Evolutionary conservation across 148 eudicot species (phyloP).

Genomic region (Limonium bicolor): DNA sequence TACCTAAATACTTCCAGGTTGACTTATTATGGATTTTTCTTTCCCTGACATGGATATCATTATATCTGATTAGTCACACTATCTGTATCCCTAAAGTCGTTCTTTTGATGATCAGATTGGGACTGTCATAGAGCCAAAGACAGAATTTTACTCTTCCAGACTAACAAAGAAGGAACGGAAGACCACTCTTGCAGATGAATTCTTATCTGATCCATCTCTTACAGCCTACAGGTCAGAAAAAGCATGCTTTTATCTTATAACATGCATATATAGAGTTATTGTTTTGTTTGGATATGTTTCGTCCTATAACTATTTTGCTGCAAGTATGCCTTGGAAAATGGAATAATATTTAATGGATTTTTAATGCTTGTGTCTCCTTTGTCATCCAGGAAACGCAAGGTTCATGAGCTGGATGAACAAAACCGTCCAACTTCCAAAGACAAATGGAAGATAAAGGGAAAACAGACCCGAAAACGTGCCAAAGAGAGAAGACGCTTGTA

Average conservation of each 20-base stretch:
- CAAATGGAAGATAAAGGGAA: constrained; percentile 61
- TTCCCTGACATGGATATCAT: too few relatives aligned
- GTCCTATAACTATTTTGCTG: neutral
- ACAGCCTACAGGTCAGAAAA: constrained; percentile 35
- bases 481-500: constrained; percentile 34
- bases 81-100: too few relatives aligned
- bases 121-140: constrained; percentile 50
- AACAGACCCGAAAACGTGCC: constrained; percentile 30
- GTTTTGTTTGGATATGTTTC: neutral
- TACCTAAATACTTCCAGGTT: constrained; percentile 90
- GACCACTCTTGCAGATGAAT: constrained; percentile 64
- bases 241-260: neutral
- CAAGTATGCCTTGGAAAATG: neutral
- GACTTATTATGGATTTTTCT: neutral
- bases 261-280: neutral
- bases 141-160: constrained; percentile 49
- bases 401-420: constrained; percentile 59
- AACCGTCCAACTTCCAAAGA: constrained; percentile 54
- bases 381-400: constrained; percentile 75
- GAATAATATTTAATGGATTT: neutral
- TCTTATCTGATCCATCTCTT: constrained; percentile 47
- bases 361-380: neutral
- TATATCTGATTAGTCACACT: too few relatives aligned
- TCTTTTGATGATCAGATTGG: constrained; percentile 39
- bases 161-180: constrained; percentile 81